Evolutionary conservation across 129 eudicot genomes (phyloP), one percentile per base, ranked within the genome.

Genomic region (Saposhnikovia divaricata): DNA sequence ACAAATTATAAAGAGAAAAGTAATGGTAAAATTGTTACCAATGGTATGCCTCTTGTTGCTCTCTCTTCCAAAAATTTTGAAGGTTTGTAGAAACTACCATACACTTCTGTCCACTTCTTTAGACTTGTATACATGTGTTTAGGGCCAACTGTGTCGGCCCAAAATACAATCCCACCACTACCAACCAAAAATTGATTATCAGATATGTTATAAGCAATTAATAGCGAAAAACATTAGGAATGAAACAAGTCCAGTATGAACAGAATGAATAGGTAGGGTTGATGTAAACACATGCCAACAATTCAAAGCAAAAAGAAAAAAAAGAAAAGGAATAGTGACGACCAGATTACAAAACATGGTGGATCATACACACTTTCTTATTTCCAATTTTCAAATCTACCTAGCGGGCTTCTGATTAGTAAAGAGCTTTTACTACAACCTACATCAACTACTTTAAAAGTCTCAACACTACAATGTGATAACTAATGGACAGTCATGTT

Each of bases 91-190:
- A 95, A 95, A 70, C 78, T 72, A 37, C 96, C 94, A 72, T 95
- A 89, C 43, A 72, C 61, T 78, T 85, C 85, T 23, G 91, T 79
- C 98, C 98, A 95, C 84, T 92, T 92, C 84, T 87, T 86, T 78
- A 95, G 91, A 85, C 96, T 86, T 78, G 83, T 74, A 74, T 95
- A 92, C 78, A 92, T 84, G 75, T 85, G 96, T 71, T 86, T 83
- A 23, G 94, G 90, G 39, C 98, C 98, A 87, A 92, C 93, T 8
- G 84, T 83, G 80, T 95, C 98, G 57, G 91, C 97, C 98, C 98
- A 95, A 82, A 82, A 95, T 72, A 95, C 86, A 80, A 95, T 84
- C 50, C 98, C 98, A 79, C 98, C 98, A 75, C 98, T 95, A 89
- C 85, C 72, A 80, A 73, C 68, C 46, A 85, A 6, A 72, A 3